Base-by-base conservation (phyloP, 2,329 filamentous ascomycete species). In the Cladobotryum protrusum region DNA sequence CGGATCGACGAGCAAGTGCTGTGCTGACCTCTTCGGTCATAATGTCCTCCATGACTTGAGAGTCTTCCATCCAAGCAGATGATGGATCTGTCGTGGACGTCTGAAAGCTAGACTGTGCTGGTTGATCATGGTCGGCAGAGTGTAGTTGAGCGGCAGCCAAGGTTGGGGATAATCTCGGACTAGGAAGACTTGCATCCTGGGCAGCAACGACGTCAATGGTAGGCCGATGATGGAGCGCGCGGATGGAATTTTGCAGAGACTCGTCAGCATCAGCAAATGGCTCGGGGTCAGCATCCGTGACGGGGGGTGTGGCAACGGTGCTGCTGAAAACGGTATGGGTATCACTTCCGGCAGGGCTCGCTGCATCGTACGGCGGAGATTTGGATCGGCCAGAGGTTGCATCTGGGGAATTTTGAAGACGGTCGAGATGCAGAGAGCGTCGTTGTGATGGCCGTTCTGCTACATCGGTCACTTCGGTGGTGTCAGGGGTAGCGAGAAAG, bases 111-210 rank as follows among this genome's bases (percentile, higher is more conserved):
- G 63, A 60, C 11, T 59, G 58, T 12, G 63, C 67, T 11, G 69
- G 71, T 6, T 74, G 68, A 3, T 70, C 69, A 11, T 70, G 69
- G 1, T 78, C 75, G 40, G 76, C 70, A 14, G 67, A 66, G 20
- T 73, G 73, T 7, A 75, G 63, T 58, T 81, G 76, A 20, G 76
- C 75, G 40, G 92, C 87, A 59, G 88, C 89, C 52, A 95, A 81
- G 5, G 92, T 95, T 4, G 93, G 93, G 20, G 93, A 99, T 50
- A 99, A 72, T 61, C 93, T 91, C 33, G 93, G 93, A 66, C 93
- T 99, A 47, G 93, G 93, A 54, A 99, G 76, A 68, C 89, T 96
- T 56, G 89, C 89, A 72, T 96, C 92, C 65, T 93, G 87, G 36
- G 85, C 83, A 50, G 83, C 81, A 48, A 85, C 78, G 43, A 83